Percentiles rank a stretch among this genome's conserved stretches.
These are phyloP conservation scores for Jaltomata sinuosa DNA, from an alignment of 257 asterid genomes.

Conservation along the genomic window DNA sequence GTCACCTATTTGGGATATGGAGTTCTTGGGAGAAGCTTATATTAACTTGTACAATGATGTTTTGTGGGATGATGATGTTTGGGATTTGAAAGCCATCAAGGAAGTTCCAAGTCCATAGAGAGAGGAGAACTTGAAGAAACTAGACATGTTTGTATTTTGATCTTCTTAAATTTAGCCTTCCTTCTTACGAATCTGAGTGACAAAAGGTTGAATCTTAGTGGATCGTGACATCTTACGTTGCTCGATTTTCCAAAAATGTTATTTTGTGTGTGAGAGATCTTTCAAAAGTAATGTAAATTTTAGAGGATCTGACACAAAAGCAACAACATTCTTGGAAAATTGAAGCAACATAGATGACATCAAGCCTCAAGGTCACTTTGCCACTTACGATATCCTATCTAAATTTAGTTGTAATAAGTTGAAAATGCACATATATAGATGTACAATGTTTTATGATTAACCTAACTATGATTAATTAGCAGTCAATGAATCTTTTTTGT, in stretches of 20 bases:
- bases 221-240: background rate
- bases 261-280: background rate
- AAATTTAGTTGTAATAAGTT: background rate
- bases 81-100: conserved; percentile 31
- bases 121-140: background rate
- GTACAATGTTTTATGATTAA: background rate
- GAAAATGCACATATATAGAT: background rate
- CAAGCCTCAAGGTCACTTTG: accelerated
- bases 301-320: background rate
- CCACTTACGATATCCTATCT: background rate
- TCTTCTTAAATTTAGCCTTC: background rate
- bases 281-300: background rate
- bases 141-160: background rate
- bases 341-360: background rate
- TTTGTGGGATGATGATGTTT: conserved; percentile 46
- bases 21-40: conserved; percentile 21
- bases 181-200: background rate
- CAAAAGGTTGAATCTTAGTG: background rate
- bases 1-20: conserved; percentile 54
- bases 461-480: background rate
- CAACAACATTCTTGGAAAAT: background rate
- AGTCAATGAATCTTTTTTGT: background rate
- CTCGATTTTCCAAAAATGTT: background rate
- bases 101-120: conserved; percentile 5
- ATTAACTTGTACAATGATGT: conserved; percentile 30